A percentile compares a stretch with the other conserved stretches of the same genome.
Evolutionary conservation across 2,329 filamentous ascomycete genomes (phyloP).

Genomic region (Conoideocrella luteorostrata): DNA sequence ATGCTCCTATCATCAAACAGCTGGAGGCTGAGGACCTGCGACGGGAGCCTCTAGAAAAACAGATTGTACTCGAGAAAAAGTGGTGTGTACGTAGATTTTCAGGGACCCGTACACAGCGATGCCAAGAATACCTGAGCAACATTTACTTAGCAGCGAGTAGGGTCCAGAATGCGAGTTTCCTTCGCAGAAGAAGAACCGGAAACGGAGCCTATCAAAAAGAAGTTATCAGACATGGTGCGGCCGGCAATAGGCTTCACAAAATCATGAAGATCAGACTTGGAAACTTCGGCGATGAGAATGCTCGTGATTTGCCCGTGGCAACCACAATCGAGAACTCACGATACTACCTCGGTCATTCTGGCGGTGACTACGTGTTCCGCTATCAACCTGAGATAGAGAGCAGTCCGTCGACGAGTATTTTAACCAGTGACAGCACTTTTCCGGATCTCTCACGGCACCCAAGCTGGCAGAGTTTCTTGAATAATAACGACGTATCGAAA

Average conservation of each 20-base stretch:
- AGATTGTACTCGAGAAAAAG: neutral
- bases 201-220: neutral
- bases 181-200: no score
- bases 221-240: neutral
- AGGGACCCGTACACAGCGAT: no score
- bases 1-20: neutral
- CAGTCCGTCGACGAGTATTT: neutral
- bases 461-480: neutral
- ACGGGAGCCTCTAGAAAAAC: neutral
- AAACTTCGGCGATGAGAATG: neutral
- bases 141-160: no score
- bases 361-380: conserved; percentile 23
- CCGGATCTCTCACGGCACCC: neutral
- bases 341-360: conserved; percentile 19
- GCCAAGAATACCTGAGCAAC: no score
- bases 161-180: no score
- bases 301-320: neutral
- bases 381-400: no score
- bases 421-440: no score
- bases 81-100: no score
- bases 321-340: conserved; percentile 2
- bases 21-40: neutral
- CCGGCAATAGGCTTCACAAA: neutral
- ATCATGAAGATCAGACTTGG: conserved; percentile 1
- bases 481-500: neutral